Evolutionary conservation across 331 rosid species (phyloP), one percentile per base, ranked within the genome.

Genomic region (Cydonia oblonga): DNA sequence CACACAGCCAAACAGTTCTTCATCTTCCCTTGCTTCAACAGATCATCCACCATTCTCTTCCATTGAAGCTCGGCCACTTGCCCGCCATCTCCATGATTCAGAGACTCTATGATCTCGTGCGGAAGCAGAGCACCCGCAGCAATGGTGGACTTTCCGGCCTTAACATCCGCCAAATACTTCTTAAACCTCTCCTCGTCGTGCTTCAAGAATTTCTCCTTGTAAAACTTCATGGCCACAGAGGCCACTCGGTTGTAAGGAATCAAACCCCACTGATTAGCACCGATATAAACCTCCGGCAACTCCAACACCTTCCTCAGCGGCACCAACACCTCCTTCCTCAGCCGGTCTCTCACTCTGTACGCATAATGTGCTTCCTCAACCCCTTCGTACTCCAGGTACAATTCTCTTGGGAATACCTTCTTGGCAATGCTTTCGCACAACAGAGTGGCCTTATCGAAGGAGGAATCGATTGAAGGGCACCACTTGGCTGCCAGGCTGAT

Each of bases 41-140:
- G 2, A 25, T 76, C 75, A 11, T 76, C 80, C 64, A 70, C 71
- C 66, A 77, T 38, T 64, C 76, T 77, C 64, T 42, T 63, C 76
- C 81, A 77, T 9, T 77, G 81, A 8, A 77, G 76, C 66, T 77
- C 81, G 2, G 66, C 69, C 14, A 77, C 71, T 6, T 61, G 15
- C 16, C 68, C 70, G 0, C 64, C 71, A 28, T 71, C 56, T 13
- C n/a, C 38, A 18, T 71, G 38, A 23, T 35, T 35, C 57, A 71
- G 23, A 10, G 75, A 76, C 2, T 12, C 30, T 8, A 59, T 30
- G 20, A 70, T 51, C 54, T 76, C 66, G 23, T 70, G 80, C 1
- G 80, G 80, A 23, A 69, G 66, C 70, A 76, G 13, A 2, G 80
- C 80, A 6, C 76, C 75, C 1, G 59, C 80, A 0, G 71, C 70